These are phyloP conservation scores for Bacterosira constricta DNA, from an alignment of 108 stramenopile genomes.

Conservation along the genomic window DNA sequence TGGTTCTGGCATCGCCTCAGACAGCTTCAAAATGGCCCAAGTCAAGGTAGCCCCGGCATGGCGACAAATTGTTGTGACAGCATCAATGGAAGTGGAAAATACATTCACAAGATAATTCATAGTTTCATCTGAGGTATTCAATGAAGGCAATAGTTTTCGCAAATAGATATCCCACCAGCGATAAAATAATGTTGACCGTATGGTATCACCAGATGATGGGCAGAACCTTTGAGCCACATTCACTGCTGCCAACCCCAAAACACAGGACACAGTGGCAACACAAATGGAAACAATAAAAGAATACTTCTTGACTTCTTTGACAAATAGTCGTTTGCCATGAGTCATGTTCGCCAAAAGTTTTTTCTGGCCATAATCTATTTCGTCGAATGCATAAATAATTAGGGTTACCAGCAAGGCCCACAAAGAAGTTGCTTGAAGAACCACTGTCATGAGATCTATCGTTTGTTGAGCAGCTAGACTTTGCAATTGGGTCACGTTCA, in stretches of 20 bases:
- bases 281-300: conserved; percentile 12
- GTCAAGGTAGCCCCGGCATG: neutral
- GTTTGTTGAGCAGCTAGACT: neutral
- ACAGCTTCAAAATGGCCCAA: too few relatives aligned
- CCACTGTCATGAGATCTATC: conserved; percentile 12
- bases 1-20: too few relatives aligned
- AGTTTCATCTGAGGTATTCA: too few relatives aligned
- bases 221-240: neutral
- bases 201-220: too few relatives aligned
- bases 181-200: too few relatives aligned
- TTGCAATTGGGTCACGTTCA: neutral
- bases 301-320: conserved; percentile 25
- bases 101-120: neutral
- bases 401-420: conserved; percentile 19
- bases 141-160: too few relatives aligned
- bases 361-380: conserved; percentile 44
- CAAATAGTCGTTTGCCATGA: conserved; percentile 28
- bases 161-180: too few relatives aligned
- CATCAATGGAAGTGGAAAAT: neutral
- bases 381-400: conserved; percentile 36
- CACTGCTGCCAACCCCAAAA: neutral
- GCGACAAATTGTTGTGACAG: neutral
- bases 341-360: conserved; percentile 33
- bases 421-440: conserved; percentile 20
- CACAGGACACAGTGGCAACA: neutral